Evolutionary conservation across 1,139 yeast species (phyloP).

Genomic region (Arxiozyma slooffiae): DNA sequence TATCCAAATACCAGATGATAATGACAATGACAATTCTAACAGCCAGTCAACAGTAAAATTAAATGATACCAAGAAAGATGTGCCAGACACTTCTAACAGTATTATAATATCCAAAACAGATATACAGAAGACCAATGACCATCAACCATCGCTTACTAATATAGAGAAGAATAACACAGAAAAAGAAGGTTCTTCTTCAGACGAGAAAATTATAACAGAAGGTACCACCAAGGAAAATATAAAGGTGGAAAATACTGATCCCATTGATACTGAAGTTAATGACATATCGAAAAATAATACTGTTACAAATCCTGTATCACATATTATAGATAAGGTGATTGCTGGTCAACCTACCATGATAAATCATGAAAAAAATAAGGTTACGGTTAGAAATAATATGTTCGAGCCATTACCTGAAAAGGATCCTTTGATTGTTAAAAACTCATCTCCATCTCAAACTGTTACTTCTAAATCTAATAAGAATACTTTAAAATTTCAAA

Average conservation of each 20-base stretch:
- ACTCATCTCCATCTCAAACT: conserved; percentile 2
- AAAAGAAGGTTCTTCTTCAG: not conserved
- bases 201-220: not conserved
- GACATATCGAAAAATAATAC: not conserved
- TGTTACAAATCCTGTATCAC: not conserved
- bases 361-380: not conserved
- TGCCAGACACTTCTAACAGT: not conserved
- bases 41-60: not conserved
- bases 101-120: not conserved
- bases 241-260: not conserved
- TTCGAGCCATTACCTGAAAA: conserved; percentile 30
- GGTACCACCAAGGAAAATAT: not conserved
- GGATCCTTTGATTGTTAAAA: conserved; percentile 24
- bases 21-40: not conserved
- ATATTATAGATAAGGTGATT: not conserved
- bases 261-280: not conserved
- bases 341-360: not conserved
- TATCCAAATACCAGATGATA: not conserved
- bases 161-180: not conserved
- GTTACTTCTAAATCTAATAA: not conserved
- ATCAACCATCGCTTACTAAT: not conserved
- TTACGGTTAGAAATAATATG: conserved; percentile 17
- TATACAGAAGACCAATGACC: not conserved
- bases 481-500: not conserved
- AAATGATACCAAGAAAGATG: not conserved